Conservation (phyloP, 352 stramenopile species). For the Phytophthora pseudosyringae region DNA sequence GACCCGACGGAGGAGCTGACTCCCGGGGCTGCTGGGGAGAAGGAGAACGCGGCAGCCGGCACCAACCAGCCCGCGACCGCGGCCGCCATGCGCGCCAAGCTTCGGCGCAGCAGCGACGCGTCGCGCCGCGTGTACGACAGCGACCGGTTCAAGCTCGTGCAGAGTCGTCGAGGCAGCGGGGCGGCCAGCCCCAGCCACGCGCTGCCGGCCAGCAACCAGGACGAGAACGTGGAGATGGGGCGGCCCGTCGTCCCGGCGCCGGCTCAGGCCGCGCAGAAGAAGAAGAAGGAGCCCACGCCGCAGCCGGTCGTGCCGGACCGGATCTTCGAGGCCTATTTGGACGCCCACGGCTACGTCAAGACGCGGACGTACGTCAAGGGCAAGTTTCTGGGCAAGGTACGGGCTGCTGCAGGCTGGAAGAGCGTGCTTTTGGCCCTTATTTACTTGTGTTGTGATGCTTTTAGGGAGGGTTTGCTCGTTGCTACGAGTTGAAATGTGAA, state of each 20-base stretch:
- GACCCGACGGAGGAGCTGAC: conserved; percentile 33
- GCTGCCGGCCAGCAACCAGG: conserved; percentile 7
- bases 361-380: conserved; percentile 91
- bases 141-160: conserved; percentile 45
- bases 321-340: conserved; percentile 72
- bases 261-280: conserved; percentile 18
- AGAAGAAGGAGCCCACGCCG: conserved; percentile 45
- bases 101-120: conserved; percentile 26
- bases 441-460: conserved; percentile 3
- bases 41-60: conserved; percentile 34
- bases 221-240: conserved; percentile 28
- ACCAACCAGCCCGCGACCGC: conserved; percentile 3
- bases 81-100: conserved; percentile 15
- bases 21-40: conserved; percentile 5
- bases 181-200: conserved; percentile 12
- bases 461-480: conserved; percentile 97
- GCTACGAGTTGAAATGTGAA: conserved; percentile 95
- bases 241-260: background rate
- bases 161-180: conserved; percentile 37
- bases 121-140: conserved; percentile 37
- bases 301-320: conserved; percentile 57
- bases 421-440: conserved; percentile 7
- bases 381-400: conserved; percentile 94
- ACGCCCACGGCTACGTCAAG: conserved; percentile 59
- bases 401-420: background rate